phyloP scores from a whole-genome alignment of 2,329 filamentous ascomycete genomes.

The Pseudogymnoascus sp. region DNA sequence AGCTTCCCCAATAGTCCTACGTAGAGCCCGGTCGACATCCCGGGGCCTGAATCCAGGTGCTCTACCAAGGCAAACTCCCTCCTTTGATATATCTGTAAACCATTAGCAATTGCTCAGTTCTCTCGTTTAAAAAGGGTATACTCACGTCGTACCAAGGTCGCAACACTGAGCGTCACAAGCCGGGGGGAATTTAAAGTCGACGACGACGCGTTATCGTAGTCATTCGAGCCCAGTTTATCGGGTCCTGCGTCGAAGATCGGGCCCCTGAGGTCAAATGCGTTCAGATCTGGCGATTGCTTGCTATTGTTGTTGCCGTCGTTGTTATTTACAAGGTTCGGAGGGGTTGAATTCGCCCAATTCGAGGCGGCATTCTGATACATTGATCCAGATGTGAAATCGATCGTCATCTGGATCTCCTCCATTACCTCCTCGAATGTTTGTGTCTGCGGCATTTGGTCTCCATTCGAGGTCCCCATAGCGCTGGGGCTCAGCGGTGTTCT shows the following conservation, averaged over 20 bases:
- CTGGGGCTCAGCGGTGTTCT: background rate
- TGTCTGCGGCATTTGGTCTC: background rate
- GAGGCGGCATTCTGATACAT: background rate
- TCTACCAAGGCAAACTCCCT: conserved; percentile 27
- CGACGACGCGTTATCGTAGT: background rate
- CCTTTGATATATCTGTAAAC: conserved; percentile 23
- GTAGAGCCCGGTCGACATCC: conserved; percentile 30
- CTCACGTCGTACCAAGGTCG: conserved; percentile 28
- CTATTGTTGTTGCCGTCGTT: background rate
- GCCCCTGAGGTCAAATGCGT: background rate
- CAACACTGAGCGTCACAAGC: conserved; percentile 20
- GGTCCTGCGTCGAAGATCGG: background rate
- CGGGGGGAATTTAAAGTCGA: background rate
- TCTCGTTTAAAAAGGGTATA: background rate
- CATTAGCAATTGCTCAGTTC: background rate
- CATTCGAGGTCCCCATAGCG: background rate
- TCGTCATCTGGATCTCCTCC: conserved; percentile 4
- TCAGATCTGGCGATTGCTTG: background rate
- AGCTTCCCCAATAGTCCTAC: conserved; percentile 7
- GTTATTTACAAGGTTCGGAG: background rate
- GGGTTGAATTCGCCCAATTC: background rate
- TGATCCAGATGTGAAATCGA: background rate
- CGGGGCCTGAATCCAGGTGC: conserved; percentile 26
- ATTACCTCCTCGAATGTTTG: background rate
- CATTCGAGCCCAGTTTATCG: background rate